Base-by-base conservation (phyloP, 148 eudicot genomes). In the Spergularia bocconei region DNA sequence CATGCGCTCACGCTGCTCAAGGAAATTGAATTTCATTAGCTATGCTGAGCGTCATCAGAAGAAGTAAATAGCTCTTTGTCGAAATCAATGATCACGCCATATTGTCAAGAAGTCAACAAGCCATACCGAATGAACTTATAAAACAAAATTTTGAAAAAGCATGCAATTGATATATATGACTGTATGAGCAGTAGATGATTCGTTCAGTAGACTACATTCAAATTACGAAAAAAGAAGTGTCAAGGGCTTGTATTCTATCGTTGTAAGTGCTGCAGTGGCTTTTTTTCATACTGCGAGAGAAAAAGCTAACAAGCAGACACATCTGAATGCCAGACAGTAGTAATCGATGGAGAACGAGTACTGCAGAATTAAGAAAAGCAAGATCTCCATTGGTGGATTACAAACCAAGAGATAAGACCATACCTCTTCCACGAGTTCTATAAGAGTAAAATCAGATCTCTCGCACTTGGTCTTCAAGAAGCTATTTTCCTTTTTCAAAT, bases 391-490 rank as follows among this genome's bases (percentile, higher is more conserved):
- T 25, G 21, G 23, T 13, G 73, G 47, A 36, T 16, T 2, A 25
- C n/a, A 52, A 81, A 33, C 57, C 15, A n/a, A 23, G 41, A 33
- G 5, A 69, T 7, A 62, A 67, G 70, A 67, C n/a, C 69, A 76
- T 86, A 95, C 99, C 97, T 95, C 97, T 69, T 91, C 89, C 53
- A 90, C 89, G 52, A 95, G 97, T 82, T 92, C 93, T 82, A 90
- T 87, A 63, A 90, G 96, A 69, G 97, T 89, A 72, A 82, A 39
- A 72, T 92, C 99, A 70, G 99, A 76, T 78, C 91, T 92, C 47
- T 89, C 92, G 78, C 88, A 84, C 78, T 95, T 92, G 88, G 90
- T 85, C 85, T 95, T 95, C 89, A 95, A 76, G 81, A 89, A 89
- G 25, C 90, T 77, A 77, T 92, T 95, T 81, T 95, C 99, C 85